Base-by-base conservation (phyloP, 352 stramenopile genomes). In the Globisporangium yorkense region DNA sequence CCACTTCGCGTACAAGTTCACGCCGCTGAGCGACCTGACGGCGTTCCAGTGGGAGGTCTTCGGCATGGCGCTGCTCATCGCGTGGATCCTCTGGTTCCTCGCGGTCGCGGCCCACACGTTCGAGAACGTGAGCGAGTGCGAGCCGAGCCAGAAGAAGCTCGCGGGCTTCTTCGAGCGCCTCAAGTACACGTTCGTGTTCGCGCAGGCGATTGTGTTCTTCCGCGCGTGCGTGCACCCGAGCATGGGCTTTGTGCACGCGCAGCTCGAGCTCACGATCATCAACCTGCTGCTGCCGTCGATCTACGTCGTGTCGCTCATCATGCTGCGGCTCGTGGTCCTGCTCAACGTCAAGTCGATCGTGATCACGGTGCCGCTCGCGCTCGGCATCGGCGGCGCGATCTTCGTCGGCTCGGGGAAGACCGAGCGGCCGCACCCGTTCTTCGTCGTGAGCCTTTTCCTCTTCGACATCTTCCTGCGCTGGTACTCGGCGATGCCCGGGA, bases 191-290 rank as follows among this genome's bases (percentile, higher is more conserved):
- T 94, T 94, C 35, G 77, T 81, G 20, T 60, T 89, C 40, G 83
- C 83, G 33, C 83, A 94, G 53, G 77, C 66, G 9, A 86, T 94
- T 62, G 75, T 94, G 24, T 94, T 94, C 51, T 62, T 84, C 31
- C 75, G 84, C 33, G 84, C 84, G 3, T 92, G 80, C 43, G 45
- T 94, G 29, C 84, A 92, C 63, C 84, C 84, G 12, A 70, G 74
- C 45, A 94, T 94, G 84, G 84, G 84, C 1, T 94, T 94, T 47
- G 84, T 94, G 27, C 84, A 94, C 51, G 84, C 84, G 18, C 84
- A 94, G 57, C 73, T 94, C 15, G 84, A 94, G 66, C 78, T 94
- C 35, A 94, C 84, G 8, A 94, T 94, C 56, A 92, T 94, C 71
- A 94, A 94, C 61, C 60, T 94, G 51, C 66, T 94, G 37, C 67